phyloP scores from a whole-genome alignment of 2,329 filamentous ascomycete species.

The Sporothrix brasiliensis region DNA sequence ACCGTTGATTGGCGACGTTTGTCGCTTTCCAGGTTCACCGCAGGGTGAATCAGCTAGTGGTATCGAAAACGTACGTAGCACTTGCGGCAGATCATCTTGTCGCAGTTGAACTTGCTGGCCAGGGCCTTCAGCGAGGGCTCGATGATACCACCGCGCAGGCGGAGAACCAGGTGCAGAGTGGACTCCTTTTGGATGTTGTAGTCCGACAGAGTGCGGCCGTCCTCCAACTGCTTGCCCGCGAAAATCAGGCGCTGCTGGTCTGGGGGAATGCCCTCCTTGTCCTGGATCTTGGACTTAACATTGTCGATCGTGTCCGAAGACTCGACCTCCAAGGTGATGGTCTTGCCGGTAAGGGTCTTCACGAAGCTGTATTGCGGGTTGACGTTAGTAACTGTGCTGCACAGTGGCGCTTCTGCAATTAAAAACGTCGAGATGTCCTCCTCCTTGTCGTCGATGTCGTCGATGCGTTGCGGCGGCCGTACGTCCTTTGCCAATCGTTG shows the following conservation, averaged over 20 bases:
- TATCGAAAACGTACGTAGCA: conserved; percentile 68
- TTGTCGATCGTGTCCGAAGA: conserved; percentile 99
- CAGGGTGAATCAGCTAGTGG: background rate
- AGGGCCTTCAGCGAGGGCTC: conserved; percentile 98
- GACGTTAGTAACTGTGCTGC: conserved; percentile 23
- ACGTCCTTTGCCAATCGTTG: background rate
- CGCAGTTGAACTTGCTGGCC: conserved; percentile 99
- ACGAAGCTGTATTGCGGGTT: conserved; percentile 73
- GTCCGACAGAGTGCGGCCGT: conserved; percentile 93
- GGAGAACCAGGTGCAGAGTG: conserved; percentile 96
- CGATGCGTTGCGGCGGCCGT: background rate
- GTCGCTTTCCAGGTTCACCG: background rate
- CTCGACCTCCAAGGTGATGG: conserved; percentile 99
- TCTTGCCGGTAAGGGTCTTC: conserved; percentile 99
- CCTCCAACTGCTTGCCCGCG: conserved; percentile 98
- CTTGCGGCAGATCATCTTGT: conserved; percentile 99
- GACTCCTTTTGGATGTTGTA: conserved; percentile 99
- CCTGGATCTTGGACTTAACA: conserved; percentile 99
- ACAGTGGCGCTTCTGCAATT: no score
- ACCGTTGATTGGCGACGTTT: no score
- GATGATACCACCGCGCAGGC: conserved; percentile 98
- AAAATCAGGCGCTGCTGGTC: conserved; percentile 99
- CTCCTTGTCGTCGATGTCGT: conserved; percentile 15
- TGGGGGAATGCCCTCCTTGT: conserved; percentile 98
- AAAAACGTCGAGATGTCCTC: background rate